phyloP scores from a whole-genome alignment of 2,329 filamentous ascomycete genomes.

The Cladosporium sp. region DNA sequence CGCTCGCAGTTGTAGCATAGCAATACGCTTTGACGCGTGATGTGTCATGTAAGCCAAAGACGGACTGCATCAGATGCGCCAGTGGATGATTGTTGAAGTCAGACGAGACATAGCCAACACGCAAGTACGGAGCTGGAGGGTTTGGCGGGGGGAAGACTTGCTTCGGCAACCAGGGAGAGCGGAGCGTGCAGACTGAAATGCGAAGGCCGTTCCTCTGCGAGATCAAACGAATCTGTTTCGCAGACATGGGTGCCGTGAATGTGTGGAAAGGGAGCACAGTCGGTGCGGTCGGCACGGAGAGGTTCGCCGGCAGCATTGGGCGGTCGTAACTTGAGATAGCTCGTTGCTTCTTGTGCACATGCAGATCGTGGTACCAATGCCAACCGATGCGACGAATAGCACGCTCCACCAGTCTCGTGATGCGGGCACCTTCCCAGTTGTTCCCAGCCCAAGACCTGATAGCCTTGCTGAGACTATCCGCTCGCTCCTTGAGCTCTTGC shows the following conservation, averaged over 20 bases:
- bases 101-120: constrained; percentile 92
- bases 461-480: constrained; percentile 33
- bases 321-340: constrained; percentile 61
- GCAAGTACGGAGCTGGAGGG: constrained; percentile 78
- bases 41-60: constrained; percentile 84
- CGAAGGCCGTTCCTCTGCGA: constrained; percentile 91
- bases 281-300: constrained; percentile 80
- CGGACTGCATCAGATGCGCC: constrained; percentile 96
- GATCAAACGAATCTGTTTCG: constrained; percentile 86
- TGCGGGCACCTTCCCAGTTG: constrained; percentile 82
- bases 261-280: constrained; percentile 97
- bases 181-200: constrained; percentile 85
- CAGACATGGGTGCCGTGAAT: constrained; percentile 89
- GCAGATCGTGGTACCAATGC: constrained; percentile 82
- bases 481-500: constrained; percentile 32
- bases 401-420: constrained; percentile 80
- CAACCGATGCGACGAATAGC: constrained; percentile 72
- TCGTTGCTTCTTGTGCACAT: constrained; percentile 59
- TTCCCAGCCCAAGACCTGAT: constrained; percentile 60
- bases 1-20: constrained; percentile 90
- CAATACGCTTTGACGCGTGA: constrained; percentile 77
- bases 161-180: constrained; percentile 77
- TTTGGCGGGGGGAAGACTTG: constrained; percentile 80
- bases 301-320: constrained; percentile 65
- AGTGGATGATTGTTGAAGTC: constrained; percentile 99